A percentile compares a stretch with the other conserved stretches of the same genome.
phyloP scores from a whole-genome alignment of 1,284 basidiomycete species.

The Bondarzewia mesenterica region DNA sequence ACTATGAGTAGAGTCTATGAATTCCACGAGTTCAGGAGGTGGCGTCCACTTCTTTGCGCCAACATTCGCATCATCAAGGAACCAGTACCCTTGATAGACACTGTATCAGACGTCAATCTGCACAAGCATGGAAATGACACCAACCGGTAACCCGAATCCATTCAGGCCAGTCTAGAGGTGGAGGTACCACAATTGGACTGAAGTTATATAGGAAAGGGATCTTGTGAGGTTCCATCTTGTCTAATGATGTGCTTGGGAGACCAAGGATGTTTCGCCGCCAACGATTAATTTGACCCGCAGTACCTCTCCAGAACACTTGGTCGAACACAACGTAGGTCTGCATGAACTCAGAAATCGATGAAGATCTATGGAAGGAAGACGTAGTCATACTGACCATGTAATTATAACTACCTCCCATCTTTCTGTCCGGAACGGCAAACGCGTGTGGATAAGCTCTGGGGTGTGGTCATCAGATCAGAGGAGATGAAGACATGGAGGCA shows the following conservation, averaged over 20 bases:
- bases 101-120: constrained; percentile 12
- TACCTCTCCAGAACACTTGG: constrained; percentile 96
- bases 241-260: constrained; percentile 76
- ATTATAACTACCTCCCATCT: constrained; percentile 96
- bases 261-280: constrained; percentile 82
- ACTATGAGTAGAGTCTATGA: constrained; percentile 73
- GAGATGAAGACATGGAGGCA: constrained; percentile 4
- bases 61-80: constrained; percentile 85
- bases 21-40: constrained; percentile 70
- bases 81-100: constrained; percentile 75
- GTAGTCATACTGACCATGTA: constrained; percentile 75
- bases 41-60: constrained; percentile 83
- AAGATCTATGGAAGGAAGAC: not conserved
- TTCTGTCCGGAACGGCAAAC: constrained; percentile 91
- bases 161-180: constrained; percentile 94
- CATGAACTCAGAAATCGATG: constrained; percentile 1
- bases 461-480: constrained; percentile 7
- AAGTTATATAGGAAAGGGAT: constrained; percentile 98
- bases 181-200: constrained; percentile 81
- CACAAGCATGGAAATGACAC: constrained; percentile 13
- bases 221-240: constrained; percentile 93
- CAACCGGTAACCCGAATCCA: constrained; percentile 93
- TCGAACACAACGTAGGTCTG: constrained; percentile 92
- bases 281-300: constrained; percentile 88
- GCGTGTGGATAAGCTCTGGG: constrained; percentile 91